Percentiles rank a stretch among this genome's conserved stretches.
Conservation (phyloP, 106 monocot genomes). For the Gastrodia elata region DNA sequence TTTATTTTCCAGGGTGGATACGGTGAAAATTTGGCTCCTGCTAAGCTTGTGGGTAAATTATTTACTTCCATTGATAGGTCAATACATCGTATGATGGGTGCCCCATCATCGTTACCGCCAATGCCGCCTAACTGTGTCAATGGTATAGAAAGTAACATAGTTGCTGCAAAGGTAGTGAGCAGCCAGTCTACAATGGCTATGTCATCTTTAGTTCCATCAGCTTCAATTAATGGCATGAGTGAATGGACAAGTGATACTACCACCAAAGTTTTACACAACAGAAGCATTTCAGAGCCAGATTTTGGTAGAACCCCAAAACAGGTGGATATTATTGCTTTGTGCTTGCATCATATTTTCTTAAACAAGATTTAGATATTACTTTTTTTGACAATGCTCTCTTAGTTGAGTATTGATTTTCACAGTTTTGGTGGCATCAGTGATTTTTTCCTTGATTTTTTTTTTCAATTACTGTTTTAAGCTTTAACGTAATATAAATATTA, state of each 20-base stretch:
- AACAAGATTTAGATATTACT: neutral
- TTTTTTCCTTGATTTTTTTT: neutral
- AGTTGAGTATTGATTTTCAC: neutral
- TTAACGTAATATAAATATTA: too few relatives aligned
- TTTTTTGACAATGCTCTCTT: neutral
- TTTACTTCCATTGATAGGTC: constrained; percentile 81
- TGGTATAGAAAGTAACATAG: constrained; percentile 22
- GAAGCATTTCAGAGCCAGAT: constrained; percentile 88
- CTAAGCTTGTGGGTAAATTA: constrained; percentile 79
- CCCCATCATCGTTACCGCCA: constrained; percentile 54
- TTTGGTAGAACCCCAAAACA: constrained; percentile 70
- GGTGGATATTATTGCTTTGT: constrained; percentile 23
- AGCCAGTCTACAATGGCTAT: constrained; percentile 69
- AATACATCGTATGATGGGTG: constrained; percentile 75
- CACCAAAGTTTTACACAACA: constrained; percentile 40
- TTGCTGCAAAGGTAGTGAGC: constrained; percentile 33
- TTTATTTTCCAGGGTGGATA: constrained; percentile 61
- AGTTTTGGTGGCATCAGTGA: neutral
- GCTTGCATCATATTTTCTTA: neutral
- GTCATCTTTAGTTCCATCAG: constrained; percentile 73
- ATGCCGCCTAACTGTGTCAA: constrained; percentile 24
- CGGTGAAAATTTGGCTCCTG: constrained; percentile 54
- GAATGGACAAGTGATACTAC: constrained; percentile 42
- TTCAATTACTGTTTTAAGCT: neutral
- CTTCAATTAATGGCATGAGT: constrained; percentile 67